Percentiles rank a stretch among this genome's conserved stretches.
Evolutionary conservation across 1,284 basidiomycete species (phyloP).

Genomic region (Pseudozyma hubeiensis): DNA sequence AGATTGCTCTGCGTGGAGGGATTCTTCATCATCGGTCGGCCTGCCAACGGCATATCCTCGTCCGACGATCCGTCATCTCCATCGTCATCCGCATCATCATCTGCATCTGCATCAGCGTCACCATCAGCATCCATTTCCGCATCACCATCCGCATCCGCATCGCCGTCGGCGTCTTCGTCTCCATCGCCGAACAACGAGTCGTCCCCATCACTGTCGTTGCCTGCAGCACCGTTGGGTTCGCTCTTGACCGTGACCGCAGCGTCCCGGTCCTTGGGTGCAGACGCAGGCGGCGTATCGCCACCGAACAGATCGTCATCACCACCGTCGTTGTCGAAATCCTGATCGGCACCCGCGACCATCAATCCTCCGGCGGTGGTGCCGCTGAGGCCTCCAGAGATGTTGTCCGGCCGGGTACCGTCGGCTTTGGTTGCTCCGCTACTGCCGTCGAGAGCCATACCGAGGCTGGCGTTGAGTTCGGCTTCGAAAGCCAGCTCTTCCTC

Average conservation of each 20-base stretch:
- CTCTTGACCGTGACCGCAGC: conserved; percentile 9
- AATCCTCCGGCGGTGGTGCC: conserved; percentile 29
- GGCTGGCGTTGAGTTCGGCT: conserved; percentile 52
- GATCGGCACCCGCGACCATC: conserved; percentile 41
- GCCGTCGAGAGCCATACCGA: conserved; percentile 42
- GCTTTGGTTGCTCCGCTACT: conserved; percentile 26
- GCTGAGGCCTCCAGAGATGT: not conserved
- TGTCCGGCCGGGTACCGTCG: conserved; percentile 20
- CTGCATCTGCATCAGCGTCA: conserved; percentile 43
- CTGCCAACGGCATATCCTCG: conserved; percentile 51
- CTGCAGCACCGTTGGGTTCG: conserved; percentile 10
- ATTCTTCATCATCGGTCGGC: conserved; percentile 33
- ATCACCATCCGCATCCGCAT: conserved; percentile 56
- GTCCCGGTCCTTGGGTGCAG: conserved; percentile 8
- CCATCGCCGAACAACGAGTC: conserved; percentile 52
- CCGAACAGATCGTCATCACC: conserved; percentile 48
- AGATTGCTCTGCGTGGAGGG: conserved; percentile 23
- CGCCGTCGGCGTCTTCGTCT: conserved; percentile 41
- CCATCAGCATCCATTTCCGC: conserved; percentile 49
- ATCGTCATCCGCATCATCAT: conserved; percentile 57
- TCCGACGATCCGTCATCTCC: conserved; percentile 60
- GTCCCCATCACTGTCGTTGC: conserved; percentile 40
- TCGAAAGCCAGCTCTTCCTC: conserved; percentile 58
- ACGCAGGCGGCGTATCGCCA: conserved; percentile 35
- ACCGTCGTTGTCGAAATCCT: conserved; percentile 27